Base-by-base conservation (phyloP, 202 grass and related monocot genomes). In the Elaeis oleifera region DNA sequence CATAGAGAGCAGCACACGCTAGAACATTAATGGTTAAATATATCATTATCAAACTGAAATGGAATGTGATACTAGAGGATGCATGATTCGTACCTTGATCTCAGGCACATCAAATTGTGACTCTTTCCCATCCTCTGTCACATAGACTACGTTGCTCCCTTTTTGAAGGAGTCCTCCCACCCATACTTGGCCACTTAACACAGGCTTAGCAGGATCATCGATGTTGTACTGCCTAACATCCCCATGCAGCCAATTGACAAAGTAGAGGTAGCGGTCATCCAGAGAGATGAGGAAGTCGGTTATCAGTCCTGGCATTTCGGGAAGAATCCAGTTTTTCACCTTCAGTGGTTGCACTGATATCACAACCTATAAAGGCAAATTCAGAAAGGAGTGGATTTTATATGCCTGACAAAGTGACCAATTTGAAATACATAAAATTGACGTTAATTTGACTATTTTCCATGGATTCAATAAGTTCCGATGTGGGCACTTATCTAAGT, bases 151-250 rank as follows among this genome's bases (percentile, higher is more conserved):
- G 55, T 92, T 77, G 0, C 81, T 83, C 17, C 82, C 92, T 71
- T 92, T 97, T 16, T 92, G 88, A 74, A 97, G 82, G 64, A 97
- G 92, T 19, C 92, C 84, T 48, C 92, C 88, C 16, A 89, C 84
- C 82, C 77, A 97, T 11, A 97, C 64, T 86, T 97, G 92, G 60
- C 92, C 87, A 32, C 71, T 76, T 74, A 97, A 77, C 5, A 97
- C 65, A 49, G 87, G 92, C 56, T 89, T 97, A 23, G 88, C 61
- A 65, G 87, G 88, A 61, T 97, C 81, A 69, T 83, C 84, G 20
- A 97, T 89, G 68, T 83, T 97, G 74, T 97, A 97, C 66, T 91
- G 92, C 63, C 92, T 97, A 50, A 91, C 85, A 72, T 91, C 92
- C 4, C 92, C 92, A 64, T 97, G 87, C 62, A 97, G 82, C 92